Conservation (phyloP, 192 early-diverging fungal species). For the Backusella australiensis region DNA sequence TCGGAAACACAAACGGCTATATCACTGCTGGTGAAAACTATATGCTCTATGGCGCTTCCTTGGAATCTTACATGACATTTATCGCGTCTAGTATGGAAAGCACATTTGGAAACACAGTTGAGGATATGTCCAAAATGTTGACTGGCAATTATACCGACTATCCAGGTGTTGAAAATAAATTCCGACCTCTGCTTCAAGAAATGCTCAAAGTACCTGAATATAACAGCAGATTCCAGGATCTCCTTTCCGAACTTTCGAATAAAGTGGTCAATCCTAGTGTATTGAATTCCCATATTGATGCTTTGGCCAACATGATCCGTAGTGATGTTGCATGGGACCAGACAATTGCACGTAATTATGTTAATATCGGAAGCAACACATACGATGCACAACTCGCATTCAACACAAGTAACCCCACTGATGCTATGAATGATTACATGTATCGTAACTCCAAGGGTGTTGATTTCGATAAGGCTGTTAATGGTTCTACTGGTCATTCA, state of each 20-base stretch:
- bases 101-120: neutral
- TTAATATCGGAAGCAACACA: neutral
- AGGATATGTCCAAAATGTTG: neutral
- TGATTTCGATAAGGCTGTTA: neutral
- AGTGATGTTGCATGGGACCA: neutral
- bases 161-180: no score
- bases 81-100: neutral
- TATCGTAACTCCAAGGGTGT: neutral
- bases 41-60: neutral
- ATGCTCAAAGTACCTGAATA: conserved; percentile 5
- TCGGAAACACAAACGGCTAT: conserved; percentile 1
- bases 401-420: neutral
- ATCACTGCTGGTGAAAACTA: neutral
- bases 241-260: neutral
- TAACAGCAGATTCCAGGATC: neutral
- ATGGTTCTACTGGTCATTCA: neutral
- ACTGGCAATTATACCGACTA: neutral
- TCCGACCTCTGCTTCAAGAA: neutral
- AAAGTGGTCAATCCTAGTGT: neutral
- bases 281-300: neutral
- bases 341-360: neutral
- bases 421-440: neutral
- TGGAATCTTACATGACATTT: neutral
- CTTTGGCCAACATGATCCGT: neutral
- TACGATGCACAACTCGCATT: neutral